phyloP scores from a whole-genome alignment of 2,329 filamentous ascomycete species.

The Tolypocladium nubicola region DNA sequence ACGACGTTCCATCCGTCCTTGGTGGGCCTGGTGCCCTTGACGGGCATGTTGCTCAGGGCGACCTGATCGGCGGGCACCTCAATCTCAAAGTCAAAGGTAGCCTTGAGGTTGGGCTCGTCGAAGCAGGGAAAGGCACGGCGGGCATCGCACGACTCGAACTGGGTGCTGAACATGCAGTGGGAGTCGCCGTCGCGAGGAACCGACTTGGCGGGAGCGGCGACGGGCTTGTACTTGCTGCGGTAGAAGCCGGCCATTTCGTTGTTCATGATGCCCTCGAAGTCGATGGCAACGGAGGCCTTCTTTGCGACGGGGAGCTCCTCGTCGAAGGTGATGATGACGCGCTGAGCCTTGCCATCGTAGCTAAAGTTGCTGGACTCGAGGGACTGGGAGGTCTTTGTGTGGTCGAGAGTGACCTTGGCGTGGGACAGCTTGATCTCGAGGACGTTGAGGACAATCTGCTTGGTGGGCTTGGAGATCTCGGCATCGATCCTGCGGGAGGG shows the following conservation, averaged over 20 bases:
- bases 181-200: slow-evolving; percentile 64
- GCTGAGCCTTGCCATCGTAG: slow-evolving; percentile 77
- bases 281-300: slow-evolving; percentile 56
- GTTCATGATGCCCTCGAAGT: slow-evolving; percentile 76
- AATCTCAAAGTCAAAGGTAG: slow-evolving; percentile 87
- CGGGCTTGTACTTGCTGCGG: slow-evolving; percentile 84
- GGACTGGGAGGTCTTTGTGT: slow-evolving; percentile 44
- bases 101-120: slow-evolving; percentile 94
- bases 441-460: slow-evolving; percentile 73
- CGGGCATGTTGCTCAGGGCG: slow-evolving; percentile 91
- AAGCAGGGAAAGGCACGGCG: slow-evolving; percentile 95
- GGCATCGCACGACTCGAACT: slow-evolving; percentile 95
- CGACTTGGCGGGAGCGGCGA: slow-evolving; percentile 58
- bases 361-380: slow-evolving; percentile 56
- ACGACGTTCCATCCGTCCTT: slow-evolving; percentile 61
- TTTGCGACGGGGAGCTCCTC: slow-evolving; percentile 58
- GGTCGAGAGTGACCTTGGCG: slow-evolving; percentile 48
- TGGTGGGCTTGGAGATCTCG: slow-evolving; percentile 60
- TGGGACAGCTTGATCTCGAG: slow-evolving; percentile 70
- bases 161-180: slow-evolving; percentile 80
- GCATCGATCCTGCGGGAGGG: slow-evolving; percentile 53
- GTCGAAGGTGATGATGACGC: slow-evolving; percentile 67
- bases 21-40: slow-evolving; percentile 54
- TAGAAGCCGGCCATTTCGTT: slow-evolving; percentile 91
- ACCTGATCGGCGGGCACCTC: slow-evolving; percentile 83